Conservation (phyloP, 2,329 filamentous ascomycete species). For the Cercospora sp. region DNA sequence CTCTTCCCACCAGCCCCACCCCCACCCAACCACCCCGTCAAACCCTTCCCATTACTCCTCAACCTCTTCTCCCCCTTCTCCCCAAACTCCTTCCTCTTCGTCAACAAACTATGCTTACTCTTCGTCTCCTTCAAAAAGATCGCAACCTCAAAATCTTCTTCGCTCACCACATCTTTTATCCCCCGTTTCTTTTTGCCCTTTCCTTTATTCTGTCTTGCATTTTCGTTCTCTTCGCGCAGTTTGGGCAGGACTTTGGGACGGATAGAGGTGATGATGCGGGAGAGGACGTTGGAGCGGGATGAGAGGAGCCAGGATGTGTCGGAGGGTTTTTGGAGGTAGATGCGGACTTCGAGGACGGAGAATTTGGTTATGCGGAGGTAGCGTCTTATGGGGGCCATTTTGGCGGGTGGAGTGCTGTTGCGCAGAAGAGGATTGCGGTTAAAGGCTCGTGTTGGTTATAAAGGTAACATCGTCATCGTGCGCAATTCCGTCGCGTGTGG, state of each 20-base stretch:
- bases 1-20: slow-evolving; percentile 26
- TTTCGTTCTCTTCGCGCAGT: slow-evolving; percentile 77
- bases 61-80: slow-evolving; percentile 42
- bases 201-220: slow-evolving; percentile 57
- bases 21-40: slow-evolving; percentile 48
- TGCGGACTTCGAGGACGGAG: slow-evolving; percentile 93
- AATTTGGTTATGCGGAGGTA: slow-evolving; percentile 91
- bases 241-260: slow-evolving; percentile 87
- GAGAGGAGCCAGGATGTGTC: slow-evolving; percentile 83
- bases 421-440: too few species aligned
- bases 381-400: slow-evolving; percentile 83
- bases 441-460: too few species aligned
- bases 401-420: not conserved
- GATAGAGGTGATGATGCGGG: slow-evolving; percentile 80
- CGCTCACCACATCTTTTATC: slow-evolving; percentile 82
- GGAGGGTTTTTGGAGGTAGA: slow-evolving; percentile 90
- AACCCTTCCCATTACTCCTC: slow-evolving; percentile 49
- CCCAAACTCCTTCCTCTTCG: slow-evolving; percentile 75
- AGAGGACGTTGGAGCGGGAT: slow-evolving; percentile 71
- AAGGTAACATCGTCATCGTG: too few species aligned
- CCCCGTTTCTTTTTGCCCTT: slow-evolving; percentile 65
- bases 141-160: slow-evolving; percentile 93
- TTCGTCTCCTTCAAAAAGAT: slow-evolving; percentile 88
- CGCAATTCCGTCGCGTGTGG: too few species aligned
- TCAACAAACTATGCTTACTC: slow-evolving; percentile 81